These are phyloP conservation scores for Actinomucor elegans DNA, from an alignment of 371 early-diverging fungal species.

Conservation along the genomic window DNA sequence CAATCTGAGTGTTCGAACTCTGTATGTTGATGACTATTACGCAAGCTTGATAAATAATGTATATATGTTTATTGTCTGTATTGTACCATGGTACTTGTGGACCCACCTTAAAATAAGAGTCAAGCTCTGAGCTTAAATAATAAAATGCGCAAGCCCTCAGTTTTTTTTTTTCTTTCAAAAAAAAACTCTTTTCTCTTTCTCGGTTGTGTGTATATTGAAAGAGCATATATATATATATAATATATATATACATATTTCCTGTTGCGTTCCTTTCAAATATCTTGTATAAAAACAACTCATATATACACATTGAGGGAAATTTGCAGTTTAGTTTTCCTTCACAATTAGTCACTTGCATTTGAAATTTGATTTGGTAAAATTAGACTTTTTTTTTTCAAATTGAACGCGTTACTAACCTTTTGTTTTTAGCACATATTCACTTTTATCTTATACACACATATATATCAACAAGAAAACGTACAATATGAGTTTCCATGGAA, in stretches of 20 bases:
- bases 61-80: slow-evolving; percentile 57
- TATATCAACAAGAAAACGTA: too few species aligned
- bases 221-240: neutral
- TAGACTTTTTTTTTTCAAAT: too few species aligned
- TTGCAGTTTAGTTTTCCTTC: too few species aligned
- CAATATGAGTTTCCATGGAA: slow-evolving; percentile 8
- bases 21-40: slow-evolving; percentile 46
- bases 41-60: slow-evolving; percentile 52
- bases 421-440: too few species aligned
- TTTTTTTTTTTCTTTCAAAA: neutral
- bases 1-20: slow-evolving; percentile 74
- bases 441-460: neutral
- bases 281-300: too few species aligned
- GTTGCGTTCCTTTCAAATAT: too few species aligned
- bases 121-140: slow-evolving; percentile 21
- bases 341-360: too few species aligned
- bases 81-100: slow-evolving; percentile 25
- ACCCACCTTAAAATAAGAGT: slow-evolving; percentile 13
- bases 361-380: too few species aligned
- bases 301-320: too few species aligned
- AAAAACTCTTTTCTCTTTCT: neutral
- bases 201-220: neutral
- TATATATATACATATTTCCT: neutral
- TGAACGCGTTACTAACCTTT: too few species aligned
- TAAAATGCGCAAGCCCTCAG: neutral